Percentiles rank a stretch among this genome's conserved stretches.
Evolutionary conservation across 768 basidiomycete genomes (phyloP).

Genomic region (Macrocybe gigantea): DNA sequence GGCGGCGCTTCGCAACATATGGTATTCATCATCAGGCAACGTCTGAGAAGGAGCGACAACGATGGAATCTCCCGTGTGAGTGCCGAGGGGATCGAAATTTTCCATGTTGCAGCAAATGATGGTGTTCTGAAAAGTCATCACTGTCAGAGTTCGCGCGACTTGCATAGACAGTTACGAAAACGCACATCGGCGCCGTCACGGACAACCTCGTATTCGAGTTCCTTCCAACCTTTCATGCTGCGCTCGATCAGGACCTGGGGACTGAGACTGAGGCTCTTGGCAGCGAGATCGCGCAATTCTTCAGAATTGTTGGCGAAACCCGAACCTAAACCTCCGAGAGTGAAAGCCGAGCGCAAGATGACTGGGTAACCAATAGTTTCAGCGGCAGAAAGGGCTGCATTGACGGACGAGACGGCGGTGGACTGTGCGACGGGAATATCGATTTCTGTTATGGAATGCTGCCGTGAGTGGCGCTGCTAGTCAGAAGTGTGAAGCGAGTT

Average conservation of each 20-base stretch:
- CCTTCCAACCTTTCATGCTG: constrained; percentile 99
- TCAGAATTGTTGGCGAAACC: constrained; percentile 95
- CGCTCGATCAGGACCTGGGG: constrained; percentile 97
- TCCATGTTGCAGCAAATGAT: constrained; percentile 99
- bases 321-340: constrained; percentile 95
- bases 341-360: constrained; percentile 94
- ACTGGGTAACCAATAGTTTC: constrained; percentile 94
- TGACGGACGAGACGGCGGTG: constrained; percentile 93
- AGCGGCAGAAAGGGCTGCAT: constrained; percentile 88
- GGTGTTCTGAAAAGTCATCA: constrained; percentile 60
- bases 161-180: constrained; percentile 13
- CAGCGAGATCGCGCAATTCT: constrained; percentile 90
- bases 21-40: constrained; percentile 95
- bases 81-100: constrained; percentile 98
- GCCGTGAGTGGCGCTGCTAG: constrained; percentile 1
- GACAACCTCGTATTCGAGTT: constrained; percentile 98
- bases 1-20: constrained; percentile 97
- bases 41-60: constrained; percentile 99
- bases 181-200: constrained; percentile 94
- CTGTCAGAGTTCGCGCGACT: constrained; percentile 7
- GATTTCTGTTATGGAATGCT: constrained; percentile 62
- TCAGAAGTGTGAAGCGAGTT: neutral
- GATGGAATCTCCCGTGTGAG: constrained; percentile 98
- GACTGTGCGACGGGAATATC: constrained; percentile 95
- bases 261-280: constrained; percentile 83